Evolutionary conservation across 441 rosid species (phyloP).

Genomic region (Adansonia grandidieri): DNA sequence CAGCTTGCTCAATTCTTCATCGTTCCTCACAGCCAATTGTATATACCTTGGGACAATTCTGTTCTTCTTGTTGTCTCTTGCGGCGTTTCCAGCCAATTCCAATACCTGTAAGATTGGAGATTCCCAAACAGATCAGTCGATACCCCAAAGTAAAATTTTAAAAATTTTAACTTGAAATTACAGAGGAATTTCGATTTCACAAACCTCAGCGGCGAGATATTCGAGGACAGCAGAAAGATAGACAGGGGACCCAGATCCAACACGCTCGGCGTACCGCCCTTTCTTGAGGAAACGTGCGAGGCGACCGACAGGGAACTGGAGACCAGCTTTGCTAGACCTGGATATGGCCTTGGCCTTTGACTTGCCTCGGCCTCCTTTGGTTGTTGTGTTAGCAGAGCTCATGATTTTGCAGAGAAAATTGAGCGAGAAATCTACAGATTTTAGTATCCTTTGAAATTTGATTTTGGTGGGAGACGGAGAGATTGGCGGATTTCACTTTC

Average conservation of each 20-base stretch:
- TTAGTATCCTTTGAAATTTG: not conserved
- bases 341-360: constrained; percentile 45
- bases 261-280: constrained; percentile 48
- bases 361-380: constrained; percentile 53
- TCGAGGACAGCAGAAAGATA: constrained; percentile 51
- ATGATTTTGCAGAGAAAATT: not conserved
- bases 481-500: not conserved
- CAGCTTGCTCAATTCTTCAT: constrained; percentile 41
- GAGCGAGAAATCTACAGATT: not conserved
- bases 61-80: constrained; percentile 44
- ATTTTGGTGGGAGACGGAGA: not conserved
- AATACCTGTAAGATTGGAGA: constrained; percentile 27
- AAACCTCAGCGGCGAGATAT: constrained; percentile 55
- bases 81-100: constrained; percentile 43
- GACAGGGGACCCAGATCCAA: constrained; percentile 49
- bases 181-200: not conserved
- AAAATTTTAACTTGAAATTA: not conserved
- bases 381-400: constrained; percentile 23
- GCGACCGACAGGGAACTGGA: constrained; percentile 57
- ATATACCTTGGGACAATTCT: constrained; percentile 38
- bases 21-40: constrained; percentile 42
- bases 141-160: not conserved
- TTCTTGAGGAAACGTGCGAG: constrained; percentile 51
- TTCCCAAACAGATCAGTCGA: not conserved
- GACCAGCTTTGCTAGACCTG: constrained; percentile 51